Base-by-base conservation (phyloP, 1,284 basidiomycete species). In the Rhodotorula mucilaginosa region DNA sequence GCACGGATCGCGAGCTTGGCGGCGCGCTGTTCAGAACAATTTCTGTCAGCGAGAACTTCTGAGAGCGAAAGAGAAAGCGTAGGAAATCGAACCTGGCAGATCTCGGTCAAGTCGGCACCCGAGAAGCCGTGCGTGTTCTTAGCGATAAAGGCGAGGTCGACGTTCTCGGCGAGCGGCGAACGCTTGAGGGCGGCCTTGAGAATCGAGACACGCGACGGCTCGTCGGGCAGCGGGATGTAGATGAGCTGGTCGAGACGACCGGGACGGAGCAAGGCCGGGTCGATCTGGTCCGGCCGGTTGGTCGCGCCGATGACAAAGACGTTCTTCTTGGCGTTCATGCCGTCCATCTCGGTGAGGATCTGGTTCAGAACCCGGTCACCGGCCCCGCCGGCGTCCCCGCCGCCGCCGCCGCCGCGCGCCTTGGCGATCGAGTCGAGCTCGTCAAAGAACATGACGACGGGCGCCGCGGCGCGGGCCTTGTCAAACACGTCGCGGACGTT, bases 371-470 rank as follows among this genome's bases (percentile, higher is more conserved):
- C 74, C 84, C 97, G 93, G 82, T 99, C 97, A 62, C 94, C 90
- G 13, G 96, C 95, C 74, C 96, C 97, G 68, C 84, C 95, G 81
- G 97, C 96, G 65, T 93, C 93, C 21, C 87, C 84, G 3, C 87
- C 85, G 26, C 85, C 85, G 44, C 83, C 83, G n/a, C 80, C 80
- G 72, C 96, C 96, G 84, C 97, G 92, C 64, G 93, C 88, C 85
- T 98, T 98, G 67, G 96, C 96, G 79, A 99, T 98, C 18, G 96
- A 97, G 82, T 99, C 96, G 80, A 99, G 86, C 84, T 99, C 96
- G 80, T 99, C 96, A 83, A 99, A 99, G 90, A 99, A 99, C 94
- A 99, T 97, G 76, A 99, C 94, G 82, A 96, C 98, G 58, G 97
- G 97, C 13, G 96, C 95, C 7, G 97, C 97, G 31, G 96, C 96